phyloP scores from a whole-genome alignment of 1,284 basidiomycete species.

The Caloboletus inedulis region DNA sequence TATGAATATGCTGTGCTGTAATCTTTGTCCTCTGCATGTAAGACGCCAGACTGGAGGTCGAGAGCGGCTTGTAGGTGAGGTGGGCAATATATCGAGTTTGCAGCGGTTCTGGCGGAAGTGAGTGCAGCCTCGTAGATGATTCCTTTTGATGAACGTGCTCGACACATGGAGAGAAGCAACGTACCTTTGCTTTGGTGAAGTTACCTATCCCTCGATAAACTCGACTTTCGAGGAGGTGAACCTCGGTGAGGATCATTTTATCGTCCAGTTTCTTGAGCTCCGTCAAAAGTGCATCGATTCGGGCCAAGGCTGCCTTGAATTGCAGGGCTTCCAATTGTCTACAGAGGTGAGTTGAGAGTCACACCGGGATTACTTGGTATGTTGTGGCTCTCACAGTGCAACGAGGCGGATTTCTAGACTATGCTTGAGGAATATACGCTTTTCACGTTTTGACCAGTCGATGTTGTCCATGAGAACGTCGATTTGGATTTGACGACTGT shows the following conservation, averaged over 20 bases:
- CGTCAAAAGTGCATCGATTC: conserved; percentile 83
- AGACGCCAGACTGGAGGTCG: conserved; percentile 88
- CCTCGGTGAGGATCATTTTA: conserved; percentile 97
- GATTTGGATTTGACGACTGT: conserved; percentile 80
- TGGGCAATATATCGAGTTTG: conserved; percentile 97
- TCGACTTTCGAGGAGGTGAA: conserved; percentile 89
- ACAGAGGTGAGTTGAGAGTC: conserved; percentile 3
- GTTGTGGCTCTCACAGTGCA: conserved; percentile 54
- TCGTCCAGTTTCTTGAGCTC: conserved; percentile 95
- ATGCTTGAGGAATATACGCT: conserved; percentile 94
- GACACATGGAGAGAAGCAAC: conserved; percentile 8
- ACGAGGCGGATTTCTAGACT: conserved; percentile 90
- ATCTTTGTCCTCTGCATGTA: conserved; percentile 97
- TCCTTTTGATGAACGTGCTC: not conserved
- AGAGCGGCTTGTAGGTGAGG: conserved; percentile 89
- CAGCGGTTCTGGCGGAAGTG: conserved; percentile 91
- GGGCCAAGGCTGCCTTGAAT: conserved; percentile 75
- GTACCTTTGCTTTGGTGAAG: conserved; percentile 87
- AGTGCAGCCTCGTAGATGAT: conserved; percentile 71
- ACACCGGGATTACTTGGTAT: not conserved
- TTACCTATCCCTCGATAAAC: conserved; percentile 93
- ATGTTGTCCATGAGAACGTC: conserved; percentile 88
- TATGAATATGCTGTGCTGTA: conserved; percentile 97
- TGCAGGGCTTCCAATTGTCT: conserved; percentile 78
- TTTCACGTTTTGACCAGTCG: conserved; percentile 89